phyloP scores from a whole-genome alignment of 495 filamentous ascomycete species.

The Parmelia sp. region DNA sequence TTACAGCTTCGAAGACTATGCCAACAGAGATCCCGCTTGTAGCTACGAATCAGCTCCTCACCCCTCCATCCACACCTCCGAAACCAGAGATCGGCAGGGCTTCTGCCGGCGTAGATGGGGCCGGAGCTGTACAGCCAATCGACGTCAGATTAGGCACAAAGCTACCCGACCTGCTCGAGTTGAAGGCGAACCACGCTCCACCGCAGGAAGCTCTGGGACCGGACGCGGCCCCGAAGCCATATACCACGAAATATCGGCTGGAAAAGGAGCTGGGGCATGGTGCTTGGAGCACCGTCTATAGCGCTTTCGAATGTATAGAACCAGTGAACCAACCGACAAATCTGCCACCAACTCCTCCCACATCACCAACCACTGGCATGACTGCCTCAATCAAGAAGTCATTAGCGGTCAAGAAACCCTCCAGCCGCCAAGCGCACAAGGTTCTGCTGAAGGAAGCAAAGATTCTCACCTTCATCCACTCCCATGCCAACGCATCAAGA shows the following conservation, averaged over 20 bases:
- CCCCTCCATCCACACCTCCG: slow-evolving; percentile 13
- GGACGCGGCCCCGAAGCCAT: slow-evolving; percentile 15
- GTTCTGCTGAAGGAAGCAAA: slow-evolving; percentile 49
- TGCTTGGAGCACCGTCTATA: slow-evolving; percentile 57
- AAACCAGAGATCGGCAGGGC: neutral
- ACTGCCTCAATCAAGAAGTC: slow-evolving; percentile 21
- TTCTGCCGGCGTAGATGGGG: slow-evolving; percentile 6
- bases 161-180: neutral
- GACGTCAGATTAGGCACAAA: neutral
- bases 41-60: slow-evolving; percentile 2
- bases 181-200: neutral
- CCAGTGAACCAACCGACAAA: slow-evolving; percentile 23
- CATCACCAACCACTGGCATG: slow-evolving; percentile 16
- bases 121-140: neutral
- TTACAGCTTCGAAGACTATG: slow-evolving; percentile 1
- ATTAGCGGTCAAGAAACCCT: slow-evolving; percentile 51
- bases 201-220: neutral
- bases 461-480: slow-evolving; percentile 45
- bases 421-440: slow-evolving; percentile 41
- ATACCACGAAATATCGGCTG: slow-evolving; percentile 17
- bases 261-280: slow-evolving; percentile 46
- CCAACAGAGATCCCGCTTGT: neutral
- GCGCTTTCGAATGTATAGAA: slow-evolving; percentile 30
- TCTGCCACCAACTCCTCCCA: slow-evolving; percentile 45
- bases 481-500: slow-evolving; percentile 30